Evolutionary conservation across 371 early-diverging fungal species (phyloP), one percentile per base, ranked within the genome.

Genomic region (Rhizopus arrhizus): DNA sequence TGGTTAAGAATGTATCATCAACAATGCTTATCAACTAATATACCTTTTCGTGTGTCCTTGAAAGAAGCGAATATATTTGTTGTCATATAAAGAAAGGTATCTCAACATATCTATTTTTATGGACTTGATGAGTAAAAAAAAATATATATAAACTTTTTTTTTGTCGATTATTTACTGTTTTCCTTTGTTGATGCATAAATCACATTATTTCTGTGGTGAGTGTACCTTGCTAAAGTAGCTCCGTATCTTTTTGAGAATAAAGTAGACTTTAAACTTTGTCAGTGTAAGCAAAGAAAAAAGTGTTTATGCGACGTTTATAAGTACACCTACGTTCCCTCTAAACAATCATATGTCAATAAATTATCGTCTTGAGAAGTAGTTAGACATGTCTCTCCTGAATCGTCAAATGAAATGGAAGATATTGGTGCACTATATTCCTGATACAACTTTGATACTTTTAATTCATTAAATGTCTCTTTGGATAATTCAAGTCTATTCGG

Each of bases 151-250:
- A 33, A 40, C 22, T 22, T 22, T 4, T 58, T 28, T 22, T 1
- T 29, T 8, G 5, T 13, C 43, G 22, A 22, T 22, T 22, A 0
- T 22, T 65, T 85, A 90, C 92, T 90, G 74, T 95, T 91, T 66
- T 91, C 90, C 68, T 96, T 96, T 38, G 96, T 95, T 0, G 96
- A 95, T 29, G 95, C 90, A 74, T 96, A 88, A 31, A 96, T 76
- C 34, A 96, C 85, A 53, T 81, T 87, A 28, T 83, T 90, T 9
- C 76, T 62, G 40, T 83, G 80, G 70, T 92, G 92, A 0, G 95
- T 93, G 66, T 96, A 97, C 16, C 90, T 80, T 2, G 92, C 94
- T 31, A 92, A 45, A 11, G 53, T 64, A 47, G 89, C 90, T 3
- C 96, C 96, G 36, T 6, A 11, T 36, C 36, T 11, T 11, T 36